Evolutionary conservation across 2,329 filamentous ascomycete genomes (phyloP).

Genomic region (Diaporthe vaccinii): DNA sequence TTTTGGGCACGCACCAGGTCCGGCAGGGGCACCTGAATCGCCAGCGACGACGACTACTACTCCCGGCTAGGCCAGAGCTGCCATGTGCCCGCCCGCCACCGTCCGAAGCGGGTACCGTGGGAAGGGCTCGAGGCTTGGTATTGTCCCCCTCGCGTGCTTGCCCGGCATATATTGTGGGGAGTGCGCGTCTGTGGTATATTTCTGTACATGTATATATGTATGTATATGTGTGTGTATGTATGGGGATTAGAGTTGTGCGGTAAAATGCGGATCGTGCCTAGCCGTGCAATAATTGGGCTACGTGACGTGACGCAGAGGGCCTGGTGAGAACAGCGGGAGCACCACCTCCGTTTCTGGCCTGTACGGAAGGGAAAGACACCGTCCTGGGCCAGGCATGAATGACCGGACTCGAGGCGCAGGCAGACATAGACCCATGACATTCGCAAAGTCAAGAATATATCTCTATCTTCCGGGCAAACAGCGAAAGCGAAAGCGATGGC

Average conservation of each 20-base stretch:
- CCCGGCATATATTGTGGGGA: not conserved
- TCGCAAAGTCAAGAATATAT: not conserved
- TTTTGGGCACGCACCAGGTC: not conserved
- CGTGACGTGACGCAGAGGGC: slow-evolving; percentile 1
- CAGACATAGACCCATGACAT: not conserved
- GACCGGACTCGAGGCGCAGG: not conserved
- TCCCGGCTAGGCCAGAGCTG: not conserved
- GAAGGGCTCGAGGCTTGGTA: not conserved
- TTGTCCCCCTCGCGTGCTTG: not conserved
- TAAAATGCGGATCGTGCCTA: slow-evolving; percentile 11
- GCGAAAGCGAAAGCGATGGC: not conserved
- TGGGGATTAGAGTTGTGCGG: slow-evolving; percentile 9
- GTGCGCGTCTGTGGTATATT: not conserved
- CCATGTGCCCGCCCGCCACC: slow-evolving; percentile 2
- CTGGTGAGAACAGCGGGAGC: not conserved
- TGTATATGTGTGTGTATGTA: not conserved
- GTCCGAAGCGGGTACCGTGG: slow-evolving; percentile 7
- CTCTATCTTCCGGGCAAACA: not conserved
- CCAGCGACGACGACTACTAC: not conserved
- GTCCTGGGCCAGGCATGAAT: not conserved
- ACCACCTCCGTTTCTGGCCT: not conserved
- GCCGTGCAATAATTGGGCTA: not conserved
- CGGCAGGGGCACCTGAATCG: slow-evolving; percentile 15
- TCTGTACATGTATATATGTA: not conserved
- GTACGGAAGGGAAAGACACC: not conserved